These are phyloP conservation scores for Amanita pallidorosea DNA, from an alignment of 768 basidiomycete genomes.

Conservation along the genomic window DNA sequence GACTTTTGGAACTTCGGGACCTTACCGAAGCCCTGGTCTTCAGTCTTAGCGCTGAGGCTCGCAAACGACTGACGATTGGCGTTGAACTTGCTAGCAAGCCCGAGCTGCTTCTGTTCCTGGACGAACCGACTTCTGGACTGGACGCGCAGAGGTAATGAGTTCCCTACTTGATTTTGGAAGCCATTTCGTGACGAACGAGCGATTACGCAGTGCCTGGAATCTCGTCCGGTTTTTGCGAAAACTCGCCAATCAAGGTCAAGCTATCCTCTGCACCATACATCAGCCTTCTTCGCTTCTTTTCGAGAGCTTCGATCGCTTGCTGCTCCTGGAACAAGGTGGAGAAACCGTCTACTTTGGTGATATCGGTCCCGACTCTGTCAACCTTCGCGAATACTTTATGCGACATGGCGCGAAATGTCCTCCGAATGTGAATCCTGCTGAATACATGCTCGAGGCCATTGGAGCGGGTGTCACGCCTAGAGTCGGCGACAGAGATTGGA, in stretches of 20 bases:
- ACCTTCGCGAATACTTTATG: constrained; percentile 69
- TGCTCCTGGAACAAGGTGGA: constrained; percentile 67
- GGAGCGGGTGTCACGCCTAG: constrained; percentile 70
- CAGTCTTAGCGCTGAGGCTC: constrained; percentile 54
- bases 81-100: constrained; percentile 88
- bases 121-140: constrained; percentile 35
- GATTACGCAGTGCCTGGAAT: constrained; percentile 64
- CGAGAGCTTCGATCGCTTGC: constrained; percentile 70
- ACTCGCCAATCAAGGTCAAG: constrained; percentile 77
- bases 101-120: constrained; percentile 62
- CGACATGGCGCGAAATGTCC: constrained; percentile 68
- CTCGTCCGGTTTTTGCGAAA: constrained; percentile 74
- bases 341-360: constrained; percentile 93
- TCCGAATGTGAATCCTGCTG: constrained; percentile 64
- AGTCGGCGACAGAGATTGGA: constrained; percentile 78
- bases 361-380: constrained; percentile 62
- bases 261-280: constrained; percentile 86
- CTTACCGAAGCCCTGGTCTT: constrained; percentile 75
- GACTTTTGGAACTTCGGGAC: constrained; percentile 76
- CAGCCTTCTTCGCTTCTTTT: constrained; percentile 83
- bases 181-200: constrained; percentile 32
- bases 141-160: constrained; percentile 29
- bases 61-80: constrained; percentile 85
- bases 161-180: constrained; percentile 4
- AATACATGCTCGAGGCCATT: constrained; percentile 80